Evolutionary conservation across 2,329 filamentous ascomycete genomes (phyloP).

Genomic region (Colletotrichum phormii): DNA sequence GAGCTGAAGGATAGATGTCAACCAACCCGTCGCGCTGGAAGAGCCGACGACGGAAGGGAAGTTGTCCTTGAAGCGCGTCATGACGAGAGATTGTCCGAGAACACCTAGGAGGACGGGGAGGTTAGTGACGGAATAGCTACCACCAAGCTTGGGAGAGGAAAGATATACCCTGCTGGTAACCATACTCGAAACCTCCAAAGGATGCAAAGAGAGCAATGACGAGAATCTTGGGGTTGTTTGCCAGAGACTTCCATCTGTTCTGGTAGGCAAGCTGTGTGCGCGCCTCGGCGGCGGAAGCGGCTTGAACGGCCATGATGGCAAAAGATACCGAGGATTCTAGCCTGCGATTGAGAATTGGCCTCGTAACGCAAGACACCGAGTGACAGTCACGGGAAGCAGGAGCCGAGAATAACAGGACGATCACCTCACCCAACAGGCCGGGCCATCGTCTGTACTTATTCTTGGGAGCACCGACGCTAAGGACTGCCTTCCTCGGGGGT

Average conservation of each 20-base stretch:
- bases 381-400: background rate
- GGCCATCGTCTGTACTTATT: constrained; percentile 28
- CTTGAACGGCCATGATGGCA: constrained; percentile 21
- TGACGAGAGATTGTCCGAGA: constrained; percentile 64
- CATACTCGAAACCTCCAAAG: constrained; percentile 64
- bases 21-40: constrained; percentile 60
- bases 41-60: constrained; percentile 61
- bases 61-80: constrained; percentile 60
- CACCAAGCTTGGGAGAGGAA: too few relatives aligned
- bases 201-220: constrained; percentile 55
- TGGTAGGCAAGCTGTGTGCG: constrained; percentile 32
- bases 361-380: background rate
- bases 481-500: constrained; percentile 23
- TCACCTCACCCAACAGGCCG: background rate
- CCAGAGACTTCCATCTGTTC: constrained; percentile 44
- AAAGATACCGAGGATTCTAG: background rate
- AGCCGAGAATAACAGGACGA: background rate
- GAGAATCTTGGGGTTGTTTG: constrained; percentile 50
- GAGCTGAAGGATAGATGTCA: constrained; percentile 63
- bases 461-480: constrained; percentile 20
- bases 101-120: constrained; percentile 43
- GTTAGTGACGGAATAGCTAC: background rate
- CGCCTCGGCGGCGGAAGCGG: constrained; percentile 26
- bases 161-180: constrained; percentile 62
- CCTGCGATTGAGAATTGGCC: background rate